phyloP scores from a whole-genome alignment of 805 yeast genomes.

The Candida pseudofarinosa region DNA sequence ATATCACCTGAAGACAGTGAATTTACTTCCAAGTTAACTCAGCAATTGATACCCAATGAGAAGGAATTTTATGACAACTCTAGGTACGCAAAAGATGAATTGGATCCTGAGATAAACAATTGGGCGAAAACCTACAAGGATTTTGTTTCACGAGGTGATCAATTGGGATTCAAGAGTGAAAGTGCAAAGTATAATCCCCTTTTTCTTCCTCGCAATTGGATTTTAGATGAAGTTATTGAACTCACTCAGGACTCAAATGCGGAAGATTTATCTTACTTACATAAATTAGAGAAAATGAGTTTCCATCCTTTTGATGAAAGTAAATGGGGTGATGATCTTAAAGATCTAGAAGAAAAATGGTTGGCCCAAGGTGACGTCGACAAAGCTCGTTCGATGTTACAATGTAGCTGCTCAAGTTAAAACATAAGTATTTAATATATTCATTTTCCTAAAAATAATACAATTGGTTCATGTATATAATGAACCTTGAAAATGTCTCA shows the following conservation, averaged over 20 bases:
- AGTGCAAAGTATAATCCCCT: constrained; percentile 63
- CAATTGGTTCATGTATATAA: too few relatives aligned
- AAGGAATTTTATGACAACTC: constrained; percentile 10
- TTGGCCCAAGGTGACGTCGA: constrained; percentile 46
- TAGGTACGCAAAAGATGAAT: constrained; percentile 30
- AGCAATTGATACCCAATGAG: constrained; percentile 17
- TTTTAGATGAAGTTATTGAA: constrained; percentile 75
- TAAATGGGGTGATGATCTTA: constrained; percentile 64
- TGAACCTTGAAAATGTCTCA: too few relatives aligned
- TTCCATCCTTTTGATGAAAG: constrained; percentile 65
- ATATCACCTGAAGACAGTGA: constrained; percentile 25
- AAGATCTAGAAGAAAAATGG: constrained; percentile 59
- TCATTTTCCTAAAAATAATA: too few relatives aligned
- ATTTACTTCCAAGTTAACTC: constrained; percentile 13
- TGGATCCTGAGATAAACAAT: constrained; percentile 33
- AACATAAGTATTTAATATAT: too few relatives aligned
- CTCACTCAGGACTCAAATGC: constrained; percentile 48
- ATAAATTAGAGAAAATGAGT: constrained; percentile 67
- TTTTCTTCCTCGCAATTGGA: constrained; percentile 82
- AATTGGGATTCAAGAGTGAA: constrained; percentile 8
- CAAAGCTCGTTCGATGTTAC: constrained; percentile 55
- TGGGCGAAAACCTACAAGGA: constrained; percentile 54
- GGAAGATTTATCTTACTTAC: constrained; percentile 46
- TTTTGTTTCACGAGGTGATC: constrained; percentile 38
- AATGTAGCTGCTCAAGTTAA: constrained; percentile 66